Percentiles rank a stretch among this genome's conserved stretches.
phyloP scores from a whole-genome alignment of 306 rosid genomes.

The Prunus persica region Prunus_persica_NCBIv2 NC_034015.1:16537001-16537500 shows the following conservation, averaged over 20 bases:
- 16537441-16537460: not conserved
- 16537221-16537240: not conserved
- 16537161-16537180: not conserved
- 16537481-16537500: not conserved
- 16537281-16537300: not conserved
- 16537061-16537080: not conserved
- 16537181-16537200: not conserved
- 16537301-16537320: not conserved
- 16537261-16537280: not conserved
- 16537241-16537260: not conserved
- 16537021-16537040: constrained; percentile 7
- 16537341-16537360: not conserved
- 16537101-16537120: not conserved
- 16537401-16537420: not conserved
- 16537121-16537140: not conserved
- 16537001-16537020: constrained; percentile 85
- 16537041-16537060: constrained; percentile 2
- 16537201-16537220: not conserved
- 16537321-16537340: not conserved
- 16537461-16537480: not conserved
- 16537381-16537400: too few relatives aligned
- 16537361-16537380: not conserved
- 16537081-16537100: not conserved
- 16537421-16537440: not conserved
- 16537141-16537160: not conserved